Conservation (phyloP, 1,284 basidiomycete species). For the Marasmius fiardii region DNA sequence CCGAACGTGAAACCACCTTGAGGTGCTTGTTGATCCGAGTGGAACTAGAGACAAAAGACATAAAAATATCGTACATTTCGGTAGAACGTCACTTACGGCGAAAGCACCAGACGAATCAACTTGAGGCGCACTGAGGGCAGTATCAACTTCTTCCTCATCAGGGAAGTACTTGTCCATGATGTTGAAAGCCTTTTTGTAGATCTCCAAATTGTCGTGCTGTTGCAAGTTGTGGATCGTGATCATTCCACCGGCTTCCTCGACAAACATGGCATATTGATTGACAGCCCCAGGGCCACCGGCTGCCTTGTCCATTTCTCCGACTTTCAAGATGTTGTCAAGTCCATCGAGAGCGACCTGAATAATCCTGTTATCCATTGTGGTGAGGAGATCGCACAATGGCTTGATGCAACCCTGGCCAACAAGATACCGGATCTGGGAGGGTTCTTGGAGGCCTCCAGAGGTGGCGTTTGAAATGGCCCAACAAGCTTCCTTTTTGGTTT, state of each 20-base stretch:
- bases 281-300: conserved; percentile 78
- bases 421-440: conserved; percentile 96
- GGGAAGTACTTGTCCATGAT: conserved; percentile 98
- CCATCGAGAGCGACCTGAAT: conserved; percentile 98
- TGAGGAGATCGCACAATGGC: conserved; percentile 93
- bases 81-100: conserved; percentile 58
- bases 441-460: conserved; percentile 95
- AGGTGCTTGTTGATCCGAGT: conserved; percentile 78
- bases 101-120: conserved; percentile 91
- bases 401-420: conserved; percentile 98
- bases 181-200: conserved; percentile 99
- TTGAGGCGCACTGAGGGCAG: conserved; percentile 74
- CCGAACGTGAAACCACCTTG: conserved; percentile 95
- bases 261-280: conserved; percentile 93
- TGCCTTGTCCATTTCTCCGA: conserved; percentile 95
- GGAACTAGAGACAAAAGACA: conserved; percentile 57
- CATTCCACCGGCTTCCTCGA: conserved; percentile 99
- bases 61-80: conserved; percentile 26
- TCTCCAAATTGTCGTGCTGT: conserved; percentile 99
- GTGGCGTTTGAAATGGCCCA: conserved; percentile 99
- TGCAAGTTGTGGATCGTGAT: conserved; percentile 98
- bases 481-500: conserved; percentile 99
- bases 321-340: conserved; percentile 97
- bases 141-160: conserved; percentile 81
- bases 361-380: conserved; percentile 99